phyloP scores from a whole-genome alignment of 1,284 basidiomycete species.

The Vanrija pseudolonga region DNA sequence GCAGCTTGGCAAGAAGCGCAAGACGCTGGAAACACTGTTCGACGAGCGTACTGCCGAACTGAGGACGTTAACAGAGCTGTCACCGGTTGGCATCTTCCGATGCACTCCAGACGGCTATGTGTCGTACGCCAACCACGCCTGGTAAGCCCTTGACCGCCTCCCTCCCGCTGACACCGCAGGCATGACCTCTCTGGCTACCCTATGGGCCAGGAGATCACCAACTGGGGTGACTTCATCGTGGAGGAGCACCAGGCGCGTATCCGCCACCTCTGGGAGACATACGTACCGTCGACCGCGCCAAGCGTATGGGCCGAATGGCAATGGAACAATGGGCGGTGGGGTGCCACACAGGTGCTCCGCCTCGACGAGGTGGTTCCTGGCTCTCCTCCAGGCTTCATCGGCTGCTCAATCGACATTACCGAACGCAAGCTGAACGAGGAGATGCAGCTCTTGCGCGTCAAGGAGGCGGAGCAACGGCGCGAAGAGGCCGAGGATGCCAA shows the following conservation, averaged over 20 bases:
- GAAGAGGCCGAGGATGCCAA: slow-evolving; percentile 46
- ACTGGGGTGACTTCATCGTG: slow-evolving; percentile 33
- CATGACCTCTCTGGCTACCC: slow-evolving; percentile 35
- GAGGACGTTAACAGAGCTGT: slow-evolving; percentile 34
- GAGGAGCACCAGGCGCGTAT: slow-evolving; percentile 18
- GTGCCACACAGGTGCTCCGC: slow-evolving; percentile 24
- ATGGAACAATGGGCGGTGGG: slow-evolving; percentile 31
- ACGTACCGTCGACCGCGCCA: slow-evolving; percentile 9
- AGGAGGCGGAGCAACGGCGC: slow-evolving; percentile 43
- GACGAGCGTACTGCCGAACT: slow-evolving; percentile 42
- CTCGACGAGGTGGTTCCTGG: slow-evolving; percentile 26
- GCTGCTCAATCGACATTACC: slow-evolving; percentile 38
- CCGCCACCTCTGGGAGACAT: slow-evolving; percentile 22
- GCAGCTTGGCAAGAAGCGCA: slow-evolving; percentile 40
- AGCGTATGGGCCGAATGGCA: slow-evolving; percentile 25
- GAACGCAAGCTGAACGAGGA: slow-evolving; percentile 44
- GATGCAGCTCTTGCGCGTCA: slow-evolving; percentile 34
- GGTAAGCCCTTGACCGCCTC: slow-evolving; percentile 11
- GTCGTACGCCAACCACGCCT: slow-evolving; percentile 34
- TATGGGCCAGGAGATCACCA: slow-evolving; percentile 13
- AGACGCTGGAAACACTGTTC: slow-evolving; percentile 38
- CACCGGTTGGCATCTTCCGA: slow-evolving; percentile 45
- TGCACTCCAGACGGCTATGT: slow-evolving; percentile 33
- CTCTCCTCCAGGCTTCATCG: slow-evolving; percentile 10
- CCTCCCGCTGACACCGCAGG: slow-evolving; percentile 14